Conservation (phyloP, 1,139 yeast species). For the Taphrina communis region DNA sequence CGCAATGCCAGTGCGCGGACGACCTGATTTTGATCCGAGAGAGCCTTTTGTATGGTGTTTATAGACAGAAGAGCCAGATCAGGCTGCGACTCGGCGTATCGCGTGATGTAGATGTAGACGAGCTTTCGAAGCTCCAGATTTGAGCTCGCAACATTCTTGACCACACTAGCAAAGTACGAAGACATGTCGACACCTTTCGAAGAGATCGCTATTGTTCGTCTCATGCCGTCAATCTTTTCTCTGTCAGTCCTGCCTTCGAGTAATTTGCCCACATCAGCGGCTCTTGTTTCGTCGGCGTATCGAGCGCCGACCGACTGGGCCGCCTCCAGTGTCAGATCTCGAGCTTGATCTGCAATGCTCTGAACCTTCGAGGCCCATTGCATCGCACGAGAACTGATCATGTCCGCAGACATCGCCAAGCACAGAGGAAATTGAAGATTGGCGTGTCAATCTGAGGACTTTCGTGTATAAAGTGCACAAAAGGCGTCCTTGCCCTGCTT, state of each 20-base stretch:
- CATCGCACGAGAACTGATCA: constrained; percentile 41
- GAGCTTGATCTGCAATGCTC: constrained; percentile 38
- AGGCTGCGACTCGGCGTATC: constrained; percentile 84
- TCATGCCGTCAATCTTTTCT: constrained; percentile 40
- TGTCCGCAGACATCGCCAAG: constrained; percentile 12
- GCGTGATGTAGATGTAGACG: constrained; percentile 75
- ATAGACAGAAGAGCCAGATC: constrained; percentile 86
- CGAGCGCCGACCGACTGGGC: constrained; percentile 40
- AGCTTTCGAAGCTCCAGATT: constrained; percentile 73
- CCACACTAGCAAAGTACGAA: constrained; percentile 81
- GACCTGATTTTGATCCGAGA: constrained; percentile 71
- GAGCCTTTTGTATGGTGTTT: constrained; percentile 85
- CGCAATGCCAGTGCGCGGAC: constrained; percentile 76
- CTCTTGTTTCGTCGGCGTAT: constrained; percentile 29
- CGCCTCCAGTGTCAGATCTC: constrained; percentile 36
- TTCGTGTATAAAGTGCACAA: background rate
- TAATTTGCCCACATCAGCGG: constrained; percentile 19
- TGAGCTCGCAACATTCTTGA: constrained; percentile 79
- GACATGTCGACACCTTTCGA: constrained; percentile 62
- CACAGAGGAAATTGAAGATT: background rate
- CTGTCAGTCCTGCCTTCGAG: constrained; percentile 36
- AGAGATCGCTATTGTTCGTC: constrained; percentile 17
- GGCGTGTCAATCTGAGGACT: background rate
- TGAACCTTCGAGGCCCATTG: constrained; percentile 40
- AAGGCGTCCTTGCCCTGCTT: background rate